Conservation (phyloP, 23 red algal genomes). For the Gracilaria domingensis region DNA sequence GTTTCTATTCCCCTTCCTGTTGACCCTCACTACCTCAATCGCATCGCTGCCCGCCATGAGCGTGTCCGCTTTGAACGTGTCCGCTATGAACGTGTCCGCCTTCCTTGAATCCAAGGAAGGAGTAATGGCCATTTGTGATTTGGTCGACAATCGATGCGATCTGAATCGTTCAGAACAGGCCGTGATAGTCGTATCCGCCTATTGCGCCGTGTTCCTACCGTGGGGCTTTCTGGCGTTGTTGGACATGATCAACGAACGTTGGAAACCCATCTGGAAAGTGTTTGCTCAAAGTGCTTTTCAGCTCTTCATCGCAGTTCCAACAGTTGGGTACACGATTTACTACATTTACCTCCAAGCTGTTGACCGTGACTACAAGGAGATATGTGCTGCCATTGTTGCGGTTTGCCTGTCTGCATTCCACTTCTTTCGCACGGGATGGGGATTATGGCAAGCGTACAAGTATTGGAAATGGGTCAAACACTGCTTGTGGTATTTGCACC, state of each 20-base stretch:
- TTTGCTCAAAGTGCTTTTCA: background rate
- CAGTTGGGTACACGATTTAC: background rate
- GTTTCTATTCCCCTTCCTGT: no score
- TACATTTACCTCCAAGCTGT: background rate
- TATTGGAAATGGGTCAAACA: constrained; percentile 10
- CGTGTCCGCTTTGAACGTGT: no score
- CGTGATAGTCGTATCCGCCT: background rate
- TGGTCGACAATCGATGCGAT: background rate
- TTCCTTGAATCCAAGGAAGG: no score
- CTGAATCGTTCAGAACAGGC: background rate
- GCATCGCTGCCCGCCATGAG: no score
- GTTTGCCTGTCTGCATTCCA: constrained; percentile 6
- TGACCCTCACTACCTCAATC: no score
- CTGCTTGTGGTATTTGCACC: background rate
- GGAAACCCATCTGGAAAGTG: background rate
- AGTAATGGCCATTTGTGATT: background rate
- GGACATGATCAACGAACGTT: constrained; percentile 18
- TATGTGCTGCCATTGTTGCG: constrained; percentile 32
- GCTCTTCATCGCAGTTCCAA: background rate
- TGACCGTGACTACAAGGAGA: constrained; percentile 20
- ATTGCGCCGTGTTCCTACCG: constrained; percentile 7
- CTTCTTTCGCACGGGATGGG: constrained; percentile 2
- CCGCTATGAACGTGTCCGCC: no score
- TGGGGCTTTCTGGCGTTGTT: background rate
- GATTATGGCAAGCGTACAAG: constrained; percentile 4